Conservation (phyloP, 495 filamentous ascomycete genomes). For the Friedmanniomyces endolithicus region DNA sequence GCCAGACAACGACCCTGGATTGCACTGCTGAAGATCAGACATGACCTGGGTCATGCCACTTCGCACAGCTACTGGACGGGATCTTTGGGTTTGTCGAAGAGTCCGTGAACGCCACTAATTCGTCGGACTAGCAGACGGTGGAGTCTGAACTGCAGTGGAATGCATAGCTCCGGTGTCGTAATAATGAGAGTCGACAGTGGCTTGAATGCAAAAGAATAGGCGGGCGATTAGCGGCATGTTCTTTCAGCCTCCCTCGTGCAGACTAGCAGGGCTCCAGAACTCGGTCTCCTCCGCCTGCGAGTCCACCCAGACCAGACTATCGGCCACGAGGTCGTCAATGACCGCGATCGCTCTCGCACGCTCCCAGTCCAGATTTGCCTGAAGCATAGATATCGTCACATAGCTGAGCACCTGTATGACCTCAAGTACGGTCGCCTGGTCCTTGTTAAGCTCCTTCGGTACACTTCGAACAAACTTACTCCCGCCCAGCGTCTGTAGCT, state of each 20-base stretch:
- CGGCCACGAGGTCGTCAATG: constrained; percentile 78
- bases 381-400: constrained; percentile 82
- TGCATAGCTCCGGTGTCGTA: too few species aligned
- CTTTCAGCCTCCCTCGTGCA: constrained; percentile 29
- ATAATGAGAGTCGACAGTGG: too few species aligned
- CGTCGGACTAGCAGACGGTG: too few species aligned
- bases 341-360: constrained; percentile 74
- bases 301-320: constrained; percentile 92
- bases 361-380: constrained; percentile 80
- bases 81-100: too few species aligned
- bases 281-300: constrained; percentile 74
- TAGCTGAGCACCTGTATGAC: constrained; percentile 75
- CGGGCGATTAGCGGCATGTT: too few species aligned
- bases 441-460: constrained; percentile 90
- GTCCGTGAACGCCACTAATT: too few species aligned
- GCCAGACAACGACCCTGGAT: not conserved
- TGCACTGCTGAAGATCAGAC: not conserved
- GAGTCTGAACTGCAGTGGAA: too few species aligned
- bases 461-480: constrained; percentile 84
- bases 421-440: constrained; percentile 86
- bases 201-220: too few species aligned
- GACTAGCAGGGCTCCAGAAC: constrained; percentile 81
- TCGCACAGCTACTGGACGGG: too few species aligned
- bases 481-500: constrained; percentile 64
- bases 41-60: not conserved